phyloP scores from a whole-genome alignment of 345 rosid genomes.

The Stellera chamaejasme region DNA sequence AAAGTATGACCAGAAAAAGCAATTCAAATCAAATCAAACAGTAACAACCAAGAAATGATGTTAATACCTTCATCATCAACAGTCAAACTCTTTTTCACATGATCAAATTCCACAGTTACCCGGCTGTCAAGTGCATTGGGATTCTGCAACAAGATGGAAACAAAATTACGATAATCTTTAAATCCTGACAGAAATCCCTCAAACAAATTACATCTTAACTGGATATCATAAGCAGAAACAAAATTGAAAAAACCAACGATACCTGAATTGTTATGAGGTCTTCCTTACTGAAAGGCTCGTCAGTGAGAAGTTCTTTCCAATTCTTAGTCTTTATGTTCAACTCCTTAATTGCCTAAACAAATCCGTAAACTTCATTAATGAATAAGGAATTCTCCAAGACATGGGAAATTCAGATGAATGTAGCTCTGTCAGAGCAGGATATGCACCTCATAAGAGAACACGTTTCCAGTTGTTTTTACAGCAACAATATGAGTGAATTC shows the following conservation, averaged over 20 bases:
- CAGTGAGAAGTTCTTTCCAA: constrained; percentile 89
- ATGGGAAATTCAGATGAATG: too few species aligned
- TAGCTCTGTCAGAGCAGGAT: background rate
- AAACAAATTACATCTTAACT: constrained; percentile 4
- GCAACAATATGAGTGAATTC: constrained; percentile 90
- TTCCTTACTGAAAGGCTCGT: constrained; percentile 69
- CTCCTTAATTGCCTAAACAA: constrained; percentile 73
- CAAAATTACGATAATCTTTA: constrained; percentile 8
- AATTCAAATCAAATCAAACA: constrained; percentile 8
- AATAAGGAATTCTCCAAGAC: too few species aligned
- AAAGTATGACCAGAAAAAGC: background rate
- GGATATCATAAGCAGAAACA: constrained; percentile 10
- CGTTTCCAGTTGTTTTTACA: constrained; percentile 84
- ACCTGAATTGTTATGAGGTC: constrained; percentile 89
- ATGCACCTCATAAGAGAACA: constrained; percentile 79
- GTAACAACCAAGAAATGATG: background rate
- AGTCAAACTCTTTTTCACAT: constrained; percentile 67
- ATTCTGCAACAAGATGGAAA: constrained; percentile 37
- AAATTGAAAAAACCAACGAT: constrained; percentile 4
- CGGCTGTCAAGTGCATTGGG: constrained; percentile 68
- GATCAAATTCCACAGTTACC: constrained; percentile 78
- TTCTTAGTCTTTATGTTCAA: constrained; percentile 86
- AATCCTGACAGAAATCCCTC: background rate
- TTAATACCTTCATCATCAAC: constrained; percentile 76
- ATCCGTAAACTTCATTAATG: background rate